Evolutionary conservation across 1,284 basidiomycete species (phyloP).

Genomic region (Pseudozyma hubeiensis): DNA sequence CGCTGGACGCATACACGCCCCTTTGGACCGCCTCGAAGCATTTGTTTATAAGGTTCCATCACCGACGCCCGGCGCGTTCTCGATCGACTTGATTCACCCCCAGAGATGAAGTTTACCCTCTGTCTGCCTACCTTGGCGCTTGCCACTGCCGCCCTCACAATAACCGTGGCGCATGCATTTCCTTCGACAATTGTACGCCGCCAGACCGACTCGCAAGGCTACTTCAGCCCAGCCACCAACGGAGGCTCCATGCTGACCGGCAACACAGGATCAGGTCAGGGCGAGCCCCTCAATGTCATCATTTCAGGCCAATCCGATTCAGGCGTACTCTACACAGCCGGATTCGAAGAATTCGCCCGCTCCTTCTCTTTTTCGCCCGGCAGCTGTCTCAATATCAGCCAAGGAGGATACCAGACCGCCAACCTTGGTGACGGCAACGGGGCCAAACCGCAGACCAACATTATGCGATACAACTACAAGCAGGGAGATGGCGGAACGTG

Average conservation of each 20-base stretch:
- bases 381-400: constrained; percentile 58
- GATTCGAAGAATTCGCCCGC: constrained; percentile 54
- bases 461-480: constrained; percentile 58
- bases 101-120: constrained; percentile 15
- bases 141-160: constrained; percentile 9
- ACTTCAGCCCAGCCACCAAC: constrained; percentile 29
- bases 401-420: constrained; percentile 60
- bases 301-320: constrained; percentile 55
- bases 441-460: constrained; percentile 51
- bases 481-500: constrained; percentile 56
- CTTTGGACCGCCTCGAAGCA: not conserved
- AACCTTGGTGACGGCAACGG: constrained; percentile 67
- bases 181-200: constrained; percentile 15
- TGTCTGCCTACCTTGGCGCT: constrained; percentile 16
- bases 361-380: constrained; percentile 57
- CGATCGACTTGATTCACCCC: not conserved
- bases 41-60: not conserved
- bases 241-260: constrained; percentile 47
- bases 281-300: constrained; percentile 66
- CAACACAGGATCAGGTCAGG: constrained; percentile 26
- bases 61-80: constrained; percentile 18
- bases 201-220: constrained; percentile 20
- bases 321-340: constrained; percentile 47
- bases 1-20: constrained; percentile 29
- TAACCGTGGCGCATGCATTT: constrained; percentile 9